phyloP scores from a whole-genome alignment of 2,329 filamentous ascomycete genomes.

The Mycosphaerella sp. region DNA sequence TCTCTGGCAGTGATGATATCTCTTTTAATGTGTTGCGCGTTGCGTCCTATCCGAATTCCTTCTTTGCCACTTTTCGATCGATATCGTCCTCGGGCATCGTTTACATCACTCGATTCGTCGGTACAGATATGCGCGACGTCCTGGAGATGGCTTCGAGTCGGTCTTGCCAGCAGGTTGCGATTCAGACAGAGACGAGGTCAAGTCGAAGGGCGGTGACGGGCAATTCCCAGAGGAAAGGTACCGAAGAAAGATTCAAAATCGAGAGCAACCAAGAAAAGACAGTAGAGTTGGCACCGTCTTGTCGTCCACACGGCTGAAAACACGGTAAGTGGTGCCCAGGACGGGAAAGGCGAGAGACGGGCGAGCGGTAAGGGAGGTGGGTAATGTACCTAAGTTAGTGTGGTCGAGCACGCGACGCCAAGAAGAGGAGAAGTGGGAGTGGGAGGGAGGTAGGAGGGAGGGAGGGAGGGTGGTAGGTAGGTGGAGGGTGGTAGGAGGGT shows the following conservation, averaged over 20 bases:
- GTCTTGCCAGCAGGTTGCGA: not conserved
- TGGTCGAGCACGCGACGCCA: too few relatives aligned
- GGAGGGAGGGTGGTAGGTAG: too few relatives aligned
- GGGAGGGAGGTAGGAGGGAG: too few relatives aligned
- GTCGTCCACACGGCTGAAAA: too few relatives aligned
- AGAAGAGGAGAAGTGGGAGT: too few relatives aligned
- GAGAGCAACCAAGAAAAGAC: not conserved
- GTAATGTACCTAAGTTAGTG: too few relatives aligned
- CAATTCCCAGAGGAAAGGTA: not conserved
- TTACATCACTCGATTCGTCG: not conserved
- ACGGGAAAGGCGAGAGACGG: too few relatives aligned
- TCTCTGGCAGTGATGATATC: not conserved
- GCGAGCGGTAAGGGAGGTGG: too few relatives aligned
- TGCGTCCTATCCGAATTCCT: constrained; percentile 2
- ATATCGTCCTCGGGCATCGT: constrained; percentile 6
- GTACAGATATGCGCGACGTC: not conserved
- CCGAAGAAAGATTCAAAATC: not conserved
- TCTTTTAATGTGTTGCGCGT: not conserved
- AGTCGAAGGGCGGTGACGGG: not conserved
- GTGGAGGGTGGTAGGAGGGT: too few relatives aligned
- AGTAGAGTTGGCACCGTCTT: constrained; percentile 1
- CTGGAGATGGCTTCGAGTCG: not conserved
- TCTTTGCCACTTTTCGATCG: constrained; percentile 5
- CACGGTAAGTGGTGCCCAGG: too few relatives aligned
- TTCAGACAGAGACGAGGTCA: not conserved